phyloP scores from a whole-genome alignment of 768 basidiomycete species.

The Serendipita sp. region DNA sequence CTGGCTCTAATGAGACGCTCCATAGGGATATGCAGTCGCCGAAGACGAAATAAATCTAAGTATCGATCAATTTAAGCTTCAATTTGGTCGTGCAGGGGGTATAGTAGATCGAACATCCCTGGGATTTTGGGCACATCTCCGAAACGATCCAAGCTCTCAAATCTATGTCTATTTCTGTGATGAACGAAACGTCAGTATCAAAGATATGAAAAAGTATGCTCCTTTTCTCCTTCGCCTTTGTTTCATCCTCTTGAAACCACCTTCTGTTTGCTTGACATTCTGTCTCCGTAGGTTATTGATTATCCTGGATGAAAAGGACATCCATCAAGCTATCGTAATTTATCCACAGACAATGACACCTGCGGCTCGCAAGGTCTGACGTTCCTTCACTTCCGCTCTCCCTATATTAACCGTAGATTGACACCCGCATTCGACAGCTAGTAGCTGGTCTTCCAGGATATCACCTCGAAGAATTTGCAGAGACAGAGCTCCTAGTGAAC shows the following conservation, averaged over 20 bases:
- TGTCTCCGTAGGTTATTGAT: constrained; percentile 46
- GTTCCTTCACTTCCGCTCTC: constrained; percentile 7
- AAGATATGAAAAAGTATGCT: constrained; percentile 91
- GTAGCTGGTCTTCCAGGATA: constrained; percentile 83
- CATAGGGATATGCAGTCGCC: constrained; percentile 79
- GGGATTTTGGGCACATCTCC: constrained; percentile 76
- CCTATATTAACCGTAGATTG: background rate
- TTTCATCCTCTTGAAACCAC: background rate
- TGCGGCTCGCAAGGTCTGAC: constrained; percentile 72
- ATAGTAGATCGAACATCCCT: constrained; percentile 60
- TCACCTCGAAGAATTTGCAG: constrained; percentile 88
- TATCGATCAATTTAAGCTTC: constrained; percentile 54
- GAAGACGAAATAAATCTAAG: constrained; percentile 89
- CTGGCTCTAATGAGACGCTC: background rate
- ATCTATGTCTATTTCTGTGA: constrained; percentile 96
- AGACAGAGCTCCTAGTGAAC: constrained; percentile 91
- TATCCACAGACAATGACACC: constrained; percentile 95
- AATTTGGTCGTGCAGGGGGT: constrained; percentile 38
- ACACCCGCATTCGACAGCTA: constrained; percentile 35
- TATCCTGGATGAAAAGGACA: constrained; percentile 83
- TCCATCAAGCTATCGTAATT: constrained; percentile 83
- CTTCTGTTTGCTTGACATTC: background rate
- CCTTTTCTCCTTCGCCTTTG: too few relatives aligned
- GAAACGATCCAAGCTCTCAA: constrained; percentile 48
- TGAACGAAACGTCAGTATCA: constrained; percentile 87